Percentiles rank a stretch among this genome's conserved stretches.
Evolutionary conservation across 495 filamentous ascomycete genomes (phyloP).

Genomic region (Talaromyces nanjingensis): DNA sequence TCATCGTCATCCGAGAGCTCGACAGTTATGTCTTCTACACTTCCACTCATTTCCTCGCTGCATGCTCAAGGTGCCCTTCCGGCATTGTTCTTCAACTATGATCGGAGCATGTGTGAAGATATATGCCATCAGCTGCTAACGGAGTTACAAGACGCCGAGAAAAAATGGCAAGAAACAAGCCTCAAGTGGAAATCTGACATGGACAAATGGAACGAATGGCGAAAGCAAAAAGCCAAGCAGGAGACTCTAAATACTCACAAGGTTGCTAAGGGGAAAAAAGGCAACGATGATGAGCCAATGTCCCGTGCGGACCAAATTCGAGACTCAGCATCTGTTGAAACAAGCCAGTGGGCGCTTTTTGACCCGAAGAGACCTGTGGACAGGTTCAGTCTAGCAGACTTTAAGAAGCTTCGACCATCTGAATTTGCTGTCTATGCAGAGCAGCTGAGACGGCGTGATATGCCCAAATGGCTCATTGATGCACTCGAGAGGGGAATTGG

Average conservation of each 20-base stretch:
- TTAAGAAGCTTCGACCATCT: constrained; percentile 37
- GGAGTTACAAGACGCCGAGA: constrained; percentile 47
- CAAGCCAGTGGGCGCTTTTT: constrained; percentile 51
- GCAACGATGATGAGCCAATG: constrained; percentile 30
- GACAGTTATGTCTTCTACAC: constrained; percentile 37
- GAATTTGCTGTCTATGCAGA: constrained; percentile 46
- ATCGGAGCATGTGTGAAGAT: constrained; percentile 54
- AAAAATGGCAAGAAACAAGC: constrained; percentile 45
- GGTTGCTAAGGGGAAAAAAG: constrained; percentile 28
- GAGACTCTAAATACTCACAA: constrained; percentile 27
- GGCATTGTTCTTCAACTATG: constrained; percentile 71
- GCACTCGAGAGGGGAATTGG: constrained; percentile 60
- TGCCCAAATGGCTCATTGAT: constrained; percentile 42
- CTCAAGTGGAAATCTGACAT: constrained; percentile 53
- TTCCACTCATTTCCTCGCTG: constrained; percentile 55
- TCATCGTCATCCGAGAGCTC: constrained; percentile 4
- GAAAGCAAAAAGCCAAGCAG: constrained; percentile 30
- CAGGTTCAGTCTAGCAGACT: constrained; percentile 60
- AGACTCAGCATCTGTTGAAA: constrained; percentile 48
- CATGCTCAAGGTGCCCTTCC: constrained; percentile 60
- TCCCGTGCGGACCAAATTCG: constrained; percentile 45
- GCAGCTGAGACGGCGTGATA: constrained; percentile 35
- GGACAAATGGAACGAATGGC: constrained; percentile 43
- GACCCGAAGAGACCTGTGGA: constrained; percentile 55
- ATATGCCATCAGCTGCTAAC: constrained; percentile 40